phyloP scores from a whole-genome alignment of 345 rosid species.

The Melaleuca quinquenervia region DNA sequence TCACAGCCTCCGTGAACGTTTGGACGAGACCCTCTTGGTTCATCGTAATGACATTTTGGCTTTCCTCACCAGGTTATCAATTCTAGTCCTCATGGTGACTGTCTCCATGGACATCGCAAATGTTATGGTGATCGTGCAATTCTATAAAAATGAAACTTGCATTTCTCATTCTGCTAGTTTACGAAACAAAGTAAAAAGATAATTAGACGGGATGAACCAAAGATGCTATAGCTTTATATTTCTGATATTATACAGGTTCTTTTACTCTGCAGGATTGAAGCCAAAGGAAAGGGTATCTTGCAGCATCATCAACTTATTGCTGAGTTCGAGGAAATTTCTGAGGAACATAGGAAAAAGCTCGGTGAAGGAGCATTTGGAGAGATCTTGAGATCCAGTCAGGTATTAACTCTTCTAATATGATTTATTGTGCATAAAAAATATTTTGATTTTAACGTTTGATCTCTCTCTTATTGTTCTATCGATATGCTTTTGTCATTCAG shows the following conservation, averaged over 20 bases:
- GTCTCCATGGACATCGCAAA: neutral
- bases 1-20: conserved; percentile 65
- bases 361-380: conserved; percentile 50
- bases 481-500: conserved; percentile 15
- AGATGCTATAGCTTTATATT: neutral
- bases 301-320: conserved; percentile 69
- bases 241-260: neutral
- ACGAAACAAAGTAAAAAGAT: neutral
- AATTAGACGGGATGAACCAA: neutral
- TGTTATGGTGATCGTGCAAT: neutral
- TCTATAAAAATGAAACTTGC: neutral
- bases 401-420: neutral
- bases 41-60: conserved; percentile 63
- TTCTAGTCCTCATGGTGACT: neutral
- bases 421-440: neutral
- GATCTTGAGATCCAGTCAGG: conserved; percentile 67
- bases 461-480: neutral
- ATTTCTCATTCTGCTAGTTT: neutral
- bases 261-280: conserved; percentile 43
- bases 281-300: conserved; percentile 71
- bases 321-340: conserved; percentile 62
- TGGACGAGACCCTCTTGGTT: conserved; percentile 56
- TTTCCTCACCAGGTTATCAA: conserved; percentile 50
- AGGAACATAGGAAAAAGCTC: conserved; percentile 40
- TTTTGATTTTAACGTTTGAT: neutral